These are phyloP conservation scores for Exophiala xenobiotica DNA, from an alignment of 2,329 filamentous ascomycete species.

Conservation along the genomic window DNA sequence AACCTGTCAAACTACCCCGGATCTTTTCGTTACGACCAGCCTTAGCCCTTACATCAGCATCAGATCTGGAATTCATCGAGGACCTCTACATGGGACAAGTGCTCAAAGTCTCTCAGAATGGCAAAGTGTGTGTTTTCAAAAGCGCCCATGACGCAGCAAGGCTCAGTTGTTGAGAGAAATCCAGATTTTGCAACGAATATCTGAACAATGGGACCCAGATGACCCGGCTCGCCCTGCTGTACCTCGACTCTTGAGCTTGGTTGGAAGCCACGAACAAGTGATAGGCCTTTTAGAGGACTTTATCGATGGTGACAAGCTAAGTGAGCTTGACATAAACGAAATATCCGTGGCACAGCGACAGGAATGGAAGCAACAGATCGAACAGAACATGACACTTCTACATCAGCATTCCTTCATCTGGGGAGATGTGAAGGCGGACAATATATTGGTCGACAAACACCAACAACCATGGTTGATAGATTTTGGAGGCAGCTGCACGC, in stretches of 20 bases:
- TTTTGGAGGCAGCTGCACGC: no score
- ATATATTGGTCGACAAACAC: conserved; percentile 32
- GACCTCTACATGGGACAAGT: conserved; percentile 14
- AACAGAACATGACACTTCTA: conserved; percentile 16
- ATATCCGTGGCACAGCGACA: neutral
- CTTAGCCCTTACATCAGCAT: conserved; percentile 1
- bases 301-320: conserved; percentile 10
- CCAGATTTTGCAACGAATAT: conserved; percentile 8
- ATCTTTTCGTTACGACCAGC: neutral
- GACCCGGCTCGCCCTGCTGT: neutral
- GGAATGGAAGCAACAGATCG: conserved; percentile 22
- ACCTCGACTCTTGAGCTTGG: conserved; percentile 12
- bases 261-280: conserved; percentile 3
- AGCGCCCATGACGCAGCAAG: neutral
- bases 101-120: conserved; percentile 12
- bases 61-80: conserved; percentile 13
- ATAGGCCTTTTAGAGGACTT: conserved; percentile 15
- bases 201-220: conserved; percentile 9
- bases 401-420: conserved; percentile 27
- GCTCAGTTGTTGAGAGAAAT: conserved; percentile 9
- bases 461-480: no score
- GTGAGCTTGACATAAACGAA: conserved; percentile 2
- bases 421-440: conserved; percentile 32
- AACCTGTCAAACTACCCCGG: neutral
- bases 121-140: conserved; percentile 12